These are phyloP conservation scores for Tetrapisispora fleetii DNA, from an alignment of 805 yeast species.

Conservation along the genomic window DNA sequence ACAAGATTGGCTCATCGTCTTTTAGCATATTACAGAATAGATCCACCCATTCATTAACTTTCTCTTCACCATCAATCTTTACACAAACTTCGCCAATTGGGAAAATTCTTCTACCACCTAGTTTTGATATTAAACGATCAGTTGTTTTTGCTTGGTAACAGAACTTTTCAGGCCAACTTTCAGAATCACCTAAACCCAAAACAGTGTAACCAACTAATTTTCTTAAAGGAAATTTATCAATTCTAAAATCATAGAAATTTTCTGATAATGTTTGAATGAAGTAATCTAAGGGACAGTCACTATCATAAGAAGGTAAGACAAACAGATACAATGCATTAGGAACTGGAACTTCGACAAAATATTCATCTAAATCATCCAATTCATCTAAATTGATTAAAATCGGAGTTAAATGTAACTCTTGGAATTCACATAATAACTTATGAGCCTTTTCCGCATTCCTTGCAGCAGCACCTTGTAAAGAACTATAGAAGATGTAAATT, in stretches of 20 bases:
- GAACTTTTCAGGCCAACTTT: slow-evolving; percentile 74
- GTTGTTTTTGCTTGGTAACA: slow-evolving; percentile 77
- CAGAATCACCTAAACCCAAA: slow-evolving; percentile 79
- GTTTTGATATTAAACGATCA: slow-evolving; percentile 64
- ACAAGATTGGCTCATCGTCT: slow-evolving; percentile 63
- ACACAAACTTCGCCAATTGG: slow-evolving; percentile 80
- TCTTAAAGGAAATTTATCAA: slow-evolving; percentile 70
- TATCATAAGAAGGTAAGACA: slow-evolving; percentile 83
- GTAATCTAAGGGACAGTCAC: slow-evolving; percentile 85
- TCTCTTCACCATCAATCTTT: slow-evolving; percentile 53
- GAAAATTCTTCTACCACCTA: slow-evolving; percentile 79
- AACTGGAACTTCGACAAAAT: slow-evolving; percentile 56
- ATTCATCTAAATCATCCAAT: slow-evolving; percentile 74
- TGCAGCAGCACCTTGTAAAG: slow-evolving; percentile 76
- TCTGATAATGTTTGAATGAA: slow-evolving; percentile 73
- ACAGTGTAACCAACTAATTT: slow-evolving; percentile 71
- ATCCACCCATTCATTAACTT: slow-evolving; percentile 57
- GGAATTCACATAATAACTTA: slow-evolving; percentile 27
- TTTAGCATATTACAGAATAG: slow-evolving; percentile 48
- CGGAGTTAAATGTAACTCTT: slow-evolving; percentile 34
- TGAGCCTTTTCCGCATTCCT: slow-evolving; percentile 50
- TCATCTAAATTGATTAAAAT: slow-evolving; percentile 65
- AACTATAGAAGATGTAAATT: slow-evolving; percentile 65
- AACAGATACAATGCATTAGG: slow-evolving; percentile 51
- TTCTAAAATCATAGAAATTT: slow-evolving; percentile 73